phyloP scores from a whole-genome alignment of 495 filamentous ascomycete genomes.

The Tuber magnatum region DNA sequence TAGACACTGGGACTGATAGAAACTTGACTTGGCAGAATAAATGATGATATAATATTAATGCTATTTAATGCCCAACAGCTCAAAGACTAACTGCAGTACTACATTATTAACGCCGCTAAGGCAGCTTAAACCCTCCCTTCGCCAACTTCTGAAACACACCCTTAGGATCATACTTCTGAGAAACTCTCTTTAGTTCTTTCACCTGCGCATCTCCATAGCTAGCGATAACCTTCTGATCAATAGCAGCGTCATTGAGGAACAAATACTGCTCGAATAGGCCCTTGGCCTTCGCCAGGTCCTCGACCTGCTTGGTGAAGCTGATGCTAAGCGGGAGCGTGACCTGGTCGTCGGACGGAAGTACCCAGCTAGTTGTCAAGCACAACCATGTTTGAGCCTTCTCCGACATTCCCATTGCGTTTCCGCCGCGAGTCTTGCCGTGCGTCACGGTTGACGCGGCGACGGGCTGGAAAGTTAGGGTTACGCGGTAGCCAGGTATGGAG shows the following conservation, averaged over 20 bases:
- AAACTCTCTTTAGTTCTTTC: constrained; percentile 40
- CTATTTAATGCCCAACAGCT: background rate
- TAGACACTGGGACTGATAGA: background rate
- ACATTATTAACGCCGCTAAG: constrained; percentile 5
- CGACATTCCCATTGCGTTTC: constrained; percentile 42
- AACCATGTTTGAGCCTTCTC: constrained; percentile 21
- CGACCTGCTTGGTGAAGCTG: constrained; percentile 6
- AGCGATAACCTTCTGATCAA: constrained; percentile 44
- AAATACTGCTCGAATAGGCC: constrained; percentile 29
- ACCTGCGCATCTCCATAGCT: constrained; percentile 45
- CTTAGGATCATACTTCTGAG: constrained; percentile 46
- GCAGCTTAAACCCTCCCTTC: constrained; percentile 26
- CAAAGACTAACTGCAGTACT: background rate
- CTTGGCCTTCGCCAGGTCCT: constrained; percentile 10
- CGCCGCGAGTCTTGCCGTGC: constrained; percentile 35
- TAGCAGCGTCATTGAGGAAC: constrained; percentile 46
- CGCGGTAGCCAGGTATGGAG: constrained; percentile 10
- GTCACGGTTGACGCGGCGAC: constrained; percentile 36
- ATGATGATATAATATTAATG: background rate
- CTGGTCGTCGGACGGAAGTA: background rate
- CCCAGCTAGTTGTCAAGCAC: constrained; percentile 7
- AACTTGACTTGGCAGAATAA: background rate
- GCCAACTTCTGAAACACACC: constrained; percentile 44
- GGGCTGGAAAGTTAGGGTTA: constrained; percentile 40
- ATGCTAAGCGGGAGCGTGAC: constrained; percentile 1